These are phyloP conservation scores for Trametes pubescens DNA, from an alignment of 1,284 basidiomycete species.

Conservation along the genomic window DNA sequence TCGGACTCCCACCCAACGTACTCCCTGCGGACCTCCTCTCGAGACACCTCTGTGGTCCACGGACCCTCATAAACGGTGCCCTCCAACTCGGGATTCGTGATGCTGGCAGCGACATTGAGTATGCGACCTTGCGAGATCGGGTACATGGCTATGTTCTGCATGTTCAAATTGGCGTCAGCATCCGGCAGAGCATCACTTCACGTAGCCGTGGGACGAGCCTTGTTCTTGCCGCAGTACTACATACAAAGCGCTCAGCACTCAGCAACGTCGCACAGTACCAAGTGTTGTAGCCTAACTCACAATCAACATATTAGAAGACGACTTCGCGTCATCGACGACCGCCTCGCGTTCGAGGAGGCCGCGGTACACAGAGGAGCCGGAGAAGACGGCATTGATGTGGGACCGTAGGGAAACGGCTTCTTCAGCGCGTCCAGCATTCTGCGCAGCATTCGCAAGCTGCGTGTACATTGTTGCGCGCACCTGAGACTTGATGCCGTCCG, in stretches of 20 bases:
- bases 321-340: neutral
- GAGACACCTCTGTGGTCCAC: constrained; percentile 34
- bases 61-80: constrained; percentile 37
- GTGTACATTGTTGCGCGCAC: constrained; percentile 25
- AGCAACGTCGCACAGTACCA: too few species aligned
- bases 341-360: constrained; percentile 4
- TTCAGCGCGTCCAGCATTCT: constrained; percentile 1
- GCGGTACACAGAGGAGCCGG: constrained; percentile 7
- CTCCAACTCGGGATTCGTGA: constrained; percentile 23
- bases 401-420: constrained; percentile 2
- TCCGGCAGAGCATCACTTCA: too few species aligned
- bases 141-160: constrained; percentile 18
- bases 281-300: neutral
- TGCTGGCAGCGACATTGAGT: constrained; percentile 39
- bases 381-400: constrained; percentile 2
- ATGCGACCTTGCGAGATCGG: constrained; percentile 18
- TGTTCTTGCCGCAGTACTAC: constrained; percentile 36
- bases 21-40: constrained; percentile 28
- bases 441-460: constrained; percentile 20
- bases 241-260: neutral
- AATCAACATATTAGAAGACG: neutral
- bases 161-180: neutral
- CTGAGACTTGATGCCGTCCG: constrained; percentile 8
- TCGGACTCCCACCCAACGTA: constrained; percentile 40
- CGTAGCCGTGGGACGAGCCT: constrained; percentile 14